Evolutionary conservation across 2,329 filamentous ascomycete genomes (phyloP).

Genomic region (Fusarium musae): DNA sequence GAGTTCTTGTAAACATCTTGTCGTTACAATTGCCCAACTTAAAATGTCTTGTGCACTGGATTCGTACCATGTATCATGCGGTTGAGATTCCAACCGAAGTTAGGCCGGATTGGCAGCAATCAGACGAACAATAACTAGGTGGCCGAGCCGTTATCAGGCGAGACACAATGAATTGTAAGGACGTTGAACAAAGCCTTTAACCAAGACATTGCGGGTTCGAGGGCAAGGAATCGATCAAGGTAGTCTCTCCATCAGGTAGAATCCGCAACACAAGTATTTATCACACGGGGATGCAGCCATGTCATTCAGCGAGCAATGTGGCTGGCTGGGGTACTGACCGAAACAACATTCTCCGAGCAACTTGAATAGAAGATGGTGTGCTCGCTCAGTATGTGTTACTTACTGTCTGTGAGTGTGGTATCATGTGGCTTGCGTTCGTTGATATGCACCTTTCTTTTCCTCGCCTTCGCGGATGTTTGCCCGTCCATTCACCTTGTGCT

Average conservation of each 20-base stretch:
- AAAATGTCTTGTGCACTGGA: not conserved
- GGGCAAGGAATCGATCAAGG: not conserved
- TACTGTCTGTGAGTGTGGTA: not conserved
- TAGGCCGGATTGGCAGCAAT: not conserved
- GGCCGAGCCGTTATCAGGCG: not conserved
- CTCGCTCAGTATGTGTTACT: conserved; percentile 7
- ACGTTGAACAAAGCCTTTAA: not conserved
- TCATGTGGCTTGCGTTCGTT: conserved; percentile 18
- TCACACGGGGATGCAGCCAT: not conserved
- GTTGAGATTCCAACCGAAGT: not conserved
- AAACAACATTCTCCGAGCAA: not conserved
- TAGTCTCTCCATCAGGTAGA: not conserved
- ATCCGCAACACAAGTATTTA: not conserved
- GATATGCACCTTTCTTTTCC: conserved; percentile 20
- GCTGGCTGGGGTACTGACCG: not conserved
- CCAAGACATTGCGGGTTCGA: not conserved
- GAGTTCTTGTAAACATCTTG: not conserved
- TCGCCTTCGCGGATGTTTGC: not conserved
- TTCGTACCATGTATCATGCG: not conserved
- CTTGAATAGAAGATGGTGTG: not conserved
- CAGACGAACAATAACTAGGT: conserved; percentile 2
- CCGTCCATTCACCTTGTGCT: not conserved
- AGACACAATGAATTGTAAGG: conserved; percentile 11
- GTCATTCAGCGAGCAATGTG: conserved; percentile 1
- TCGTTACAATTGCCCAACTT: not conserved